Conservation (phyloP, 1,139 yeast genomes). For the Protomyces macrosporus region DNA sequence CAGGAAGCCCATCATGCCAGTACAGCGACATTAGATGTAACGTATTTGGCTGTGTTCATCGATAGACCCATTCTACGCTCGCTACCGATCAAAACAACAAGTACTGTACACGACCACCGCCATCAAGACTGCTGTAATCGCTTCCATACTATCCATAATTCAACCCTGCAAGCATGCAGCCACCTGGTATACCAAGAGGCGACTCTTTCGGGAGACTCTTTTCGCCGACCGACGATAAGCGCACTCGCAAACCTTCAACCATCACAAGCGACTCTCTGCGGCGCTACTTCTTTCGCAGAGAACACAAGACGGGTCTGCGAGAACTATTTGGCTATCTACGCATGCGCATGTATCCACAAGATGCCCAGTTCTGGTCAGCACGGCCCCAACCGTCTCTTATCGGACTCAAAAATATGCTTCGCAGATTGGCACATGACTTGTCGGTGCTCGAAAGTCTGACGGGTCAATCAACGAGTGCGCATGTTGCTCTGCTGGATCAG, state of each 20-base stretch:
- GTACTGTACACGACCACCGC: too few species aligned
- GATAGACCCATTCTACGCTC: too few species aligned
- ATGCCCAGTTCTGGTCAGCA: conserved; percentile 16
- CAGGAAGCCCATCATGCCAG: too few species aligned
- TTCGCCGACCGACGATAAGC: background rate
- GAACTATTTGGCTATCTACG: conserved; percentile 13
- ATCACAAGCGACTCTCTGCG: background rate
- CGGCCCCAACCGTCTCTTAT: conserved; percentile 9
- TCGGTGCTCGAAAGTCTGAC: conserved; percentile 1
- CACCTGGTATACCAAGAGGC: background rate
- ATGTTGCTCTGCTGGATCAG: conserved; percentile 4
- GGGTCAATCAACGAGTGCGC: background rate
- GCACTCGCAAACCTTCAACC: background rate
- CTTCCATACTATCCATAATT: too few species aligned
- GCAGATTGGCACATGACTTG: conserved; percentile 9
- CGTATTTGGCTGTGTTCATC: too few species aligned
- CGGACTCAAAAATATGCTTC: conserved; percentile 16
- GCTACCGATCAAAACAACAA: too few species aligned
- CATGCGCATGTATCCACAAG: background rate
- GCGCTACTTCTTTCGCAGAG: conserved; percentile 7
- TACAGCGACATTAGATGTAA: too few species aligned
- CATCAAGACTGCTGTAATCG: too few species aligned
- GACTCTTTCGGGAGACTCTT: background rate
- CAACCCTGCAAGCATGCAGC: background rate
- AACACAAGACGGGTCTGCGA: conserved; percentile 5